Conservation (phyloP, 495 filamentous ascomycete genomes). For the Gamarada debralockiae region DNA sequence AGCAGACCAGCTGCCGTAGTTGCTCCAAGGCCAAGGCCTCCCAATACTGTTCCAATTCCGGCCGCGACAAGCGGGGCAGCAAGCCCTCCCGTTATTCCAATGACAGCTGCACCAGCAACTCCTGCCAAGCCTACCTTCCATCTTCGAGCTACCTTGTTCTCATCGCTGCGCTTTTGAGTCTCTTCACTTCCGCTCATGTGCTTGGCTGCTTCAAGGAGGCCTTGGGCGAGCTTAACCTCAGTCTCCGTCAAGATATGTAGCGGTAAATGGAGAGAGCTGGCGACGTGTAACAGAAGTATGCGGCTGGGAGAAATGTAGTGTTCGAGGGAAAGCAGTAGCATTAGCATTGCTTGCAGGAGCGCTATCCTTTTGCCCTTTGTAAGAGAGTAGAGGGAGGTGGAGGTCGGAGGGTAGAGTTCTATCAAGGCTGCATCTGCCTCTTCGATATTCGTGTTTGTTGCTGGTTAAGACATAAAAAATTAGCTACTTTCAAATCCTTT, state of each 20-base stretch:
- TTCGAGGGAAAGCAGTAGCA: conserved; percentile 76
- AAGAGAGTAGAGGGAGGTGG: conserved; percentile 36
- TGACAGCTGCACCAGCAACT: conserved; percentile 64
- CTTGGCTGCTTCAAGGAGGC: conserved; percentile 67
- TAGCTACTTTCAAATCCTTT: not conserved
- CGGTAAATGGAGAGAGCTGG: conserved; percentile 64
- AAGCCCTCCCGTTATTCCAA: conserved; percentile 72
- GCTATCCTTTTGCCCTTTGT: conserved; percentile 42
- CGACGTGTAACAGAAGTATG: conserved; percentile 64
- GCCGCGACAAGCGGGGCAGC: conserved; percentile 80
- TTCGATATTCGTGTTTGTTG: conserved; percentile 25
- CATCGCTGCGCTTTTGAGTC: conserved; percentile 61
- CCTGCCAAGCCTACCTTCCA: conserved; percentile 80
- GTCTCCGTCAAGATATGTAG: conserved; percentile 62
- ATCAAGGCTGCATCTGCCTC: conserved; percentile 35
- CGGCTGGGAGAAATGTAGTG: conserved; percentile 75
- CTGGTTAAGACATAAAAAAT: conserved; percentile 19
- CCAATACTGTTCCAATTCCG: conserved; percentile 77
- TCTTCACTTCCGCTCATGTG: conserved; percentile 67
- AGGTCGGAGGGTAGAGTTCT: conserved; percentile 39
- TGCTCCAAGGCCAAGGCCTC: conserved; percentile 70
- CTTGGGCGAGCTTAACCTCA: conserved; percentile 70
- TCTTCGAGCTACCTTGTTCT: conserved; percentile 58
- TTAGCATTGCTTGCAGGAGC: conserved; percentile 57
- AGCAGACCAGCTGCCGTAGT: conserved; percentile 69